Percentiles rank a stretch among this genome's conserved stretches.
Conservation (phyloP, 1,139 yeast genomes). For the Hemisphaericaspora xylanilytica region DNA sequence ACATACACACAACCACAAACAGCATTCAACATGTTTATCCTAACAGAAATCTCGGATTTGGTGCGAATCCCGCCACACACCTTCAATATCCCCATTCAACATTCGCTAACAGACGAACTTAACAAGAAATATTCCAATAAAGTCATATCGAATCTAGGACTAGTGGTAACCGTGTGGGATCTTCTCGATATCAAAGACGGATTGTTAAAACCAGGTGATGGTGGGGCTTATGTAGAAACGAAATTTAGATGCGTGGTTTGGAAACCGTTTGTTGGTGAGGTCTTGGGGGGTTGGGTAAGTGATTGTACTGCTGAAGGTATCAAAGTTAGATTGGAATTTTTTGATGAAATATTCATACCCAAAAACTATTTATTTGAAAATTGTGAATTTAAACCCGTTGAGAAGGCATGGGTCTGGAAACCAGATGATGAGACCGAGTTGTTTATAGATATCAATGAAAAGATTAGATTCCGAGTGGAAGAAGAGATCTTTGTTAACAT, state of each 20-base stretch:
- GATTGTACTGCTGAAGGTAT: slow-evolving; percentile 86
- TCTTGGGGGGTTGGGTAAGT: slow-evolving; percentile 90
- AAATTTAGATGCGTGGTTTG: slow-evolving; percentile 76
- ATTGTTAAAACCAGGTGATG: slow-evolving; percentile 91
- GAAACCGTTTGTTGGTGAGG: slow-evolving; percentile 92
- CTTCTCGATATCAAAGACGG: slow-evolving; percentile 80
- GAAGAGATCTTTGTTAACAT: slow-evolving; percentile 82
- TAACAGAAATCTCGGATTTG: slow-evolving; percentile 76
- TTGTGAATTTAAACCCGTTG: slow-evolving; percentile 65
- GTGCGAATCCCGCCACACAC: slow-evolving; percentile 86
- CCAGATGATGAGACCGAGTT: slow-evolving; percentile 70
- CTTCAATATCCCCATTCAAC: slow-evolving; percentile 67
- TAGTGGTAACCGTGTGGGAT: slow-evolving; percentile 84
- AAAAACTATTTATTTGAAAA: slow-evolving; percentile 76
- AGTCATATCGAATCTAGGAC: slow-evolving; percentile 77
- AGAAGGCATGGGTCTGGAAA: slow-evolving; percentile 95
- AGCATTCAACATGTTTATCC: slow-evolving; percentile 63
- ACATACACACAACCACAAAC: slow-evolving; percentile 1
- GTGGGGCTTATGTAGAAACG: slow-evolving; percentile 78
- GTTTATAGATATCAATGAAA: slow-evolving; percentile 85
- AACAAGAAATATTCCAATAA: slow-evolving; percentile 83
- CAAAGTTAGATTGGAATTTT: slow-evolving; percentile 78
- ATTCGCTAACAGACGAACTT: slow-evolving; percentile 75
- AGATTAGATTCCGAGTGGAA: slow-evolving; percentile 85
- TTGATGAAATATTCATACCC: slow-evolving; percentile 90